Conservation (phyloP, 2,329 filamentous ascomycete genomes). For the Sporothrix mexicana region DNA sequence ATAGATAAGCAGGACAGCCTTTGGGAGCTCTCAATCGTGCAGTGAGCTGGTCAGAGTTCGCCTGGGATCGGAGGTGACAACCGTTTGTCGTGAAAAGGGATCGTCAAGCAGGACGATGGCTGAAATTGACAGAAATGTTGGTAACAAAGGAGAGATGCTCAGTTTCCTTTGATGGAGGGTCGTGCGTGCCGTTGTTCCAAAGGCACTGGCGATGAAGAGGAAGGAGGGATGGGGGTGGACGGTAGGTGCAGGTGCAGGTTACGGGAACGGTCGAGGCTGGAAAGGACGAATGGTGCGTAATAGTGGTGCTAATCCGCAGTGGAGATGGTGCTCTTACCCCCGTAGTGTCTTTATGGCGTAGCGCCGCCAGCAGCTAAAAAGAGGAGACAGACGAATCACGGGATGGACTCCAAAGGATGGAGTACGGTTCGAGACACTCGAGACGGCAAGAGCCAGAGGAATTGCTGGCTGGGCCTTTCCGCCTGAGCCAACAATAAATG, state of each 20-base stretch:
- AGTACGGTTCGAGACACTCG: conserved; percentile 5
- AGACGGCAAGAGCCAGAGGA: not conserved
- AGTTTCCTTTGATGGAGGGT: conserved; percentile 16
- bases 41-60: not conserved
- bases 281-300: conserved; percentile 19
- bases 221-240: not conserved
- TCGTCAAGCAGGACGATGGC: not conserved
- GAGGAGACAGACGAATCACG: conserved; percentile 20
- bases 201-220: conserved; percentile 7
- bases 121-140: not conserved
- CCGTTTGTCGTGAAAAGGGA: not conserved
- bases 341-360: not conserved
- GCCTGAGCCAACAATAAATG: not conserved
- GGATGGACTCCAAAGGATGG: not conserved
- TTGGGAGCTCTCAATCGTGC: conserved; percentile 17
- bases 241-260: not conserved
- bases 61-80: not conserved
- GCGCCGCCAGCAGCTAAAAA: not conserved
- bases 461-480: too few relatives aligned
- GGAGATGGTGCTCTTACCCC: not conserved
- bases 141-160: not conserved
- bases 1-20: conserved; percentile 4
- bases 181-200: conserved; percentile 17
- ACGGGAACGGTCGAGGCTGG: conserved; percentile 17
- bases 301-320: not conserved